Evolutionary conservation across 2,329 filamentous ascomycete species (phyloP).

Genomic region (Scopulariopsis brevicaulis): DNA sequence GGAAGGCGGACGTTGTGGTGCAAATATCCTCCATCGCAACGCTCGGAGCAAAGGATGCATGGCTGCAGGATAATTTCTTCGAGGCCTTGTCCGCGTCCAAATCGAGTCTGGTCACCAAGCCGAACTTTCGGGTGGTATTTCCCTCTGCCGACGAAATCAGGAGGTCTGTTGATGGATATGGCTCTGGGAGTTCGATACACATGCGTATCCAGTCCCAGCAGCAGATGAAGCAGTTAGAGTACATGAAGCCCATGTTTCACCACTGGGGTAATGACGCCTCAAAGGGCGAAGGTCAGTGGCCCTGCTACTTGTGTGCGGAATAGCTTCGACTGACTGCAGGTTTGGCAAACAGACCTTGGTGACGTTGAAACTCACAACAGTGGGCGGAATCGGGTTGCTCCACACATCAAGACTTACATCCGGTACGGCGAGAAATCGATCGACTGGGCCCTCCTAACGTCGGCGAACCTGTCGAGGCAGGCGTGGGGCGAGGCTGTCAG

Average conservation of each 20-base stretch:
- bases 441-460: slow-evolving; percentile 79
- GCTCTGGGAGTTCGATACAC: slow-evolving; percentile 69
- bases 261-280: slow-evolving; percentile 61
- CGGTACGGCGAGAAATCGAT: slow-evolving; percentile 48
- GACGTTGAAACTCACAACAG: slow-evolving; percentile 27
- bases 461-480: slow-evolving; percentile 85
- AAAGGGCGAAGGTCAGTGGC: slow-evolving; percentile 19
- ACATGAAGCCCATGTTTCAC: slow-evolving; percentile 57
- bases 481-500: slow-evolving; percentile 66
- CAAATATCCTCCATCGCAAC: slow-evolving; percentile 79
- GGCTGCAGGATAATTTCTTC: slow-evolving; percentile 59
- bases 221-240: slow-evolving; percentile 64
- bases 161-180: slow-evolving; percentile 65
- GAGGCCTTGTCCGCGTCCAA: slow-evolving; percentile 26
- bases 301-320: not conserved
- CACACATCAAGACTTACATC: slow-evolving; percentile 85
- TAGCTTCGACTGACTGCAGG: not conserved
- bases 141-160: slow-evolving; percentile 73
- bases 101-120: slow-evolving; percentile 15
- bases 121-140: slow-evolving; percentile 63
- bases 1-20: slow-evolving; percentile 37
- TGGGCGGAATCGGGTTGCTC: slow-evolving; percentile 59
- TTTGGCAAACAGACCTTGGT: slow-evolving; percentile 14
- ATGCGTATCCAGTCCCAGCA: slow-evolving; percentile 60
- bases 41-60: slow-evolving; percentile 56